Percentiles rank a stretch among this genome's conserved stretches.
Evolutionary conservation across 108 stramenopile species (phyloP).

Genomic region (Skeletonema costatum): DNA sequence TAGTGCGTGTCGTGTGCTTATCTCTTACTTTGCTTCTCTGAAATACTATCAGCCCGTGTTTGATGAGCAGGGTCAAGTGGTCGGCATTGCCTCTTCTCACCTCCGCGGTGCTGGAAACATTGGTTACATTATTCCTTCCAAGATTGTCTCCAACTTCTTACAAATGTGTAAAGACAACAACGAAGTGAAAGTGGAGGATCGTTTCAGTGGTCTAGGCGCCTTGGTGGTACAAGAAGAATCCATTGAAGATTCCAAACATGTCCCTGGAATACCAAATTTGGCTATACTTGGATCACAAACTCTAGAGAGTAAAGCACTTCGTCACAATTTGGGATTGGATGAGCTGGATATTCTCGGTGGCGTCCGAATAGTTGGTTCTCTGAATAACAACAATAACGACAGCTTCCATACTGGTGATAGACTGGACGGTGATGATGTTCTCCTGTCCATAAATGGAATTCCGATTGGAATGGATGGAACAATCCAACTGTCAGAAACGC

Average conservation of each 20-base stretch:
- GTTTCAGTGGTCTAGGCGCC: slow-evolving; percentile 26
- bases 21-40: background rate
- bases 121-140: slow-evolving; percentile 68
- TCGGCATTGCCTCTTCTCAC: slow-evolving; percentile 63
- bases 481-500: slow-evolving; percentile 37
- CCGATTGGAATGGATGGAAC: slow-evolving; percentile 49
- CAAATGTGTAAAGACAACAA: slow-evolving; percentile 38
- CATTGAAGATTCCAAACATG: slow-evolving; percentile 17
- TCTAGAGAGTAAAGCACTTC: slow-evolving; percentile 46
- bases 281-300: slow-evolving; percentile 36
- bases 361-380: slow-evolving; percentile 33
- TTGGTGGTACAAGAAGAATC: slow-evolving; percentile 21
- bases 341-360: slow-evolving; percentile 35
- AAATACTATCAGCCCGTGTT: slow-evolving; percentile 52
- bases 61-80: slow-evolving; percentile 60
- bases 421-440: slow-evolving; percentile 44
- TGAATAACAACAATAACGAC: background rate
- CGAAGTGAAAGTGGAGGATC: slow-evolving; percentile 27
- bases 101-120: slow-evolving; percentile 58
- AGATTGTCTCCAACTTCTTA: slow-evolving; percentile 55
- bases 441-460: slow-evolving; percentile 33
- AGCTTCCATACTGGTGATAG: background rate
- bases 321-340: slow-evolving; percentile 39
- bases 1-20: background rate
- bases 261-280: slow-evolving; percentile 44